Percentiles rank a stretch among this genome's conserved stretches.
Evolutionary conservation across 1,139 yeast genomes (phyloP).

Genomic region (Sugiyamaella pinicola): DNA sequence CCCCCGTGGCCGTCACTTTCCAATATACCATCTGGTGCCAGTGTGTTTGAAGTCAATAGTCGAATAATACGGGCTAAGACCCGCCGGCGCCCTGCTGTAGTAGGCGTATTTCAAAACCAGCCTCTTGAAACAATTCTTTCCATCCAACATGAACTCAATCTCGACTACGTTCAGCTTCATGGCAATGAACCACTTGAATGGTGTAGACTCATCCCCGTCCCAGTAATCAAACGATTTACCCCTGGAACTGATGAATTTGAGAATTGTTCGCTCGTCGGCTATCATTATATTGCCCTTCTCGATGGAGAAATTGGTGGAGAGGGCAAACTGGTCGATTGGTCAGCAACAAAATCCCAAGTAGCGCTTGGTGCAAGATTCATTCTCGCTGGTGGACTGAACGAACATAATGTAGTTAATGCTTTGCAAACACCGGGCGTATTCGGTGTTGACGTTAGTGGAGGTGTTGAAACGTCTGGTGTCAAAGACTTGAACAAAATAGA

Average conservation of each 20-base stretch:
- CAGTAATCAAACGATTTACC: constrained; percentile 74
- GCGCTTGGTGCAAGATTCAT: constrained; percentile 53
- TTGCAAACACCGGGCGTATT: constrained; percentile 53
- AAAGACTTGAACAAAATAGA: constrained; percentile 68
- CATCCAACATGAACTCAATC: constrained; percentile 50
- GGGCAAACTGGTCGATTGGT: constrained; percentile 79
- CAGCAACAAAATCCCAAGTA: constrained; percentile 48
- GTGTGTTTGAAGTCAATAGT: constrained; percentile 31
- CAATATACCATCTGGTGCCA: constrained; percentile 7
- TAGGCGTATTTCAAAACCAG: constrained; percentile 92
- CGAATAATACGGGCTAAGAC: constrained; percentile 27
- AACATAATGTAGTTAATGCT: constrained; percentile 67
- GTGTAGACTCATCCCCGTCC: constrained; percentile 51
- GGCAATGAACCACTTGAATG: constrained; percentile 77
- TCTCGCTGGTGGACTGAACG: constrained; percentile 87
- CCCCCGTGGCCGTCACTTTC: constrained; percentile 17
- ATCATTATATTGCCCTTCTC: constrained; percentile 61
- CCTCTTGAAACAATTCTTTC: constrained; percentile 59
- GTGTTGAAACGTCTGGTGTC: constrained; percentile 77
- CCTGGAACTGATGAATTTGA: constrained; percentile 55
- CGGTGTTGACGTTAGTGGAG: constrained; percentile 95
- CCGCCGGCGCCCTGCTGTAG: constrained; percentile 66
- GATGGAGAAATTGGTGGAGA: constrained; percentile 95
- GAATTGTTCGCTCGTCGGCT: constrained; percentile 45
- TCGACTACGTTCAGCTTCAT: constrained; percentile 87